Conservation (phyloP, 2,329 filamentous ascomycete species). For the Xylaria multiplex region DNA sequence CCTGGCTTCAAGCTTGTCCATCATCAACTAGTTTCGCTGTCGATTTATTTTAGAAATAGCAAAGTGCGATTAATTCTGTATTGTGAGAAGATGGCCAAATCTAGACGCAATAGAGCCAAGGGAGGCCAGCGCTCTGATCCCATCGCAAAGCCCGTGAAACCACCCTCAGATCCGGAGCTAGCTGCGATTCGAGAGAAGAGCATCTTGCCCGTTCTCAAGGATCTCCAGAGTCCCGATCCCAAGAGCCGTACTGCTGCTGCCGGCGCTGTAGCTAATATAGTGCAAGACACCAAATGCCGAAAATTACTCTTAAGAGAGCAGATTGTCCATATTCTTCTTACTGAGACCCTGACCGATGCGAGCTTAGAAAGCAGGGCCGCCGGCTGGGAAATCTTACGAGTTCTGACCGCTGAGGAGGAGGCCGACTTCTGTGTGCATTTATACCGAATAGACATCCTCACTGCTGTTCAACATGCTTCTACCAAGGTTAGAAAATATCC, state of each 20-base stretch:
- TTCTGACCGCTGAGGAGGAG: constrained; percentile 71
- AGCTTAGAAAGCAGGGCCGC: constrained; percentile 71
- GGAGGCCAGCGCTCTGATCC: constrained; percentile 63
- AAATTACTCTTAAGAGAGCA: constrained; percentile 74
- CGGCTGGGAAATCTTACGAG: constrained; percentile 73
- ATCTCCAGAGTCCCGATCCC: constrained; percentile 68
- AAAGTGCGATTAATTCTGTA: background rate
- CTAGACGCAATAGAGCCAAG: constrained; percentile 63
- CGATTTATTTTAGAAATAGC: background rate
- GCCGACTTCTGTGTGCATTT: constrained; percentile 74
- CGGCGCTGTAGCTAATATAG: constrained; percentile 67
- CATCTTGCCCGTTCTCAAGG: constrained; percentile 70
- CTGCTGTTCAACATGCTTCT: constrained; percentile 67
- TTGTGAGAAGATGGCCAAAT: constrained; percentile 64
- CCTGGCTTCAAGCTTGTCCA: background rate
- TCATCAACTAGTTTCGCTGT: background rate
- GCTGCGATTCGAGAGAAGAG: constrained; percentile 70
- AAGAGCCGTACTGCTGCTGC: constrained; percentile 70
- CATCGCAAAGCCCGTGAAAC: constrained; percentile 67
- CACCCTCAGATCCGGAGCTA: constrained; percentile 70
- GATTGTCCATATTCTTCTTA: constrained; percentile 70
- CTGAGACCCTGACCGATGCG: constrained; percentile 71
- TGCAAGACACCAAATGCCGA: constrained; percentile 69
- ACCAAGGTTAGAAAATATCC: constrained; percentile 57
- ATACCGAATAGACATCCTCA: constrained; percentile 69